Percentiles rank a stretch among this genome's conserved stretches.
Evolutionary conservation across 768 basidiomycete genomes (phyloP).

Genomic region (Leucogyrophana mollusca): DNA sequence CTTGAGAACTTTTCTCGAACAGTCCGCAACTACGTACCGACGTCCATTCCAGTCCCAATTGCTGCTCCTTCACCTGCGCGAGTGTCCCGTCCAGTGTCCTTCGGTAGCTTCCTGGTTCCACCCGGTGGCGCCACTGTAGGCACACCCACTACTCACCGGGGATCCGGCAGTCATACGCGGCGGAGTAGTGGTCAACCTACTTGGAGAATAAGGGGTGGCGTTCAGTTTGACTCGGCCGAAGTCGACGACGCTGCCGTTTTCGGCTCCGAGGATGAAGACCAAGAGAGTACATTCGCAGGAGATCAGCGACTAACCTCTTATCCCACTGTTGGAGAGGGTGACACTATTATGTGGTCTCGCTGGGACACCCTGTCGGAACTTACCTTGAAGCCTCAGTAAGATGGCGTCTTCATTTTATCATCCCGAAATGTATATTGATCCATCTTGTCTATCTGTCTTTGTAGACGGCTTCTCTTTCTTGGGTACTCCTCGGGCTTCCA

Average conservation of each 20-base stretch:
- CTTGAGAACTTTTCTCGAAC: conserved; percentile 53
- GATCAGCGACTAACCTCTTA: conserved; percentile 21
- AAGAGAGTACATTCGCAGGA: conserved; percentile 3
- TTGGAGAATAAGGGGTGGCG: conserved; percentile 4
- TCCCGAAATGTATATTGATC: neutral
- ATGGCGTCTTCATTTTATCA: neutral
- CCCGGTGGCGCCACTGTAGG: conserved; percentile 17
- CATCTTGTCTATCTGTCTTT: conserved; percentile 3
- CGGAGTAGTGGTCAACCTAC: conserved; percentile 10
- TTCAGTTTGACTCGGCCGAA: conserved; percentile 13
- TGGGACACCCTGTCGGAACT: conserved; percentile 28
- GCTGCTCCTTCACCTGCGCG: conserved; percentile 48
- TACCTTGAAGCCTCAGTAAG: conserved; percentile 18
- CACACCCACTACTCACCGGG: conserved; percentile 3
- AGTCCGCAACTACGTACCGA: conserved; percentile 53
- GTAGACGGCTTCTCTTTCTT: conserved; percentile 48
- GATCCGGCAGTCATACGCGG: conserved; percentile 6
- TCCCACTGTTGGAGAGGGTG: conserved; percentile 29
- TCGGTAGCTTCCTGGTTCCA: conserved; percentile 40
- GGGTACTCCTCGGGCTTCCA: conserved; percentile 54
- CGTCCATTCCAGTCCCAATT: conserved; percentile 47
- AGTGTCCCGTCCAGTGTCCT: conserved; percentile 48
- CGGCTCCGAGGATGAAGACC: conserved; percentile 23
- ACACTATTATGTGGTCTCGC: conserved; percentile 30
- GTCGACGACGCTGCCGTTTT: conserved; percentile 7